Conservation (phyloP, 2,329 filamentous ascomycete species). For the Diaporthe nobilis region DNA sequence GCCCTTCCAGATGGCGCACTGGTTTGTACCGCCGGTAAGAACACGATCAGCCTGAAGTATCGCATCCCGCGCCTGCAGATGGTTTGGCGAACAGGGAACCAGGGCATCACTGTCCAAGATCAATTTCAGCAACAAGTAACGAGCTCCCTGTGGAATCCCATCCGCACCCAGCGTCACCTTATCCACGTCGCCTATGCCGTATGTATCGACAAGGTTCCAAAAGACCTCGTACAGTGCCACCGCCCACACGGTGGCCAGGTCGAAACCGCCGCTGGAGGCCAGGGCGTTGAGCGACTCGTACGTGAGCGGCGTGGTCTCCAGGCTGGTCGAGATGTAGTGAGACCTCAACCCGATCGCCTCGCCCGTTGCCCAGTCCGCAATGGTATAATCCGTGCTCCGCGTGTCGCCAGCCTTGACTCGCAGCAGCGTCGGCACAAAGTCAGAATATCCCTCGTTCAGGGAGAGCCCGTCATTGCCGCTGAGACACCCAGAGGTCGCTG, state of each 20-base stretch:
- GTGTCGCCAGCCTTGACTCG: not conserved
- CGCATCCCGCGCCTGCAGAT: not conserved
- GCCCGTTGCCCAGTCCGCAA: not conserved
- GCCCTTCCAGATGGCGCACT: conserved; percentile 14
- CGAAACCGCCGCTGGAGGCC: not conserved
- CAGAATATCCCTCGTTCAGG: not conserved
- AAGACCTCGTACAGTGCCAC: not conserved
- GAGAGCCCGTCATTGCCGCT: not conserved
- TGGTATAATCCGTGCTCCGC: not conserved
- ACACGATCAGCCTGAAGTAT: not conserved
- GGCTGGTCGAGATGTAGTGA: conserved; percentile 1
- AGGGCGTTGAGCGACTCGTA: conserved; percentile 3
- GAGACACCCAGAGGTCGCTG: not conserved
- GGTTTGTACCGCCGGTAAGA: not conserved
- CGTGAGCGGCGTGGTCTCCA: not conserved
- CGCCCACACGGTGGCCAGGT: conserved; percentile 11
- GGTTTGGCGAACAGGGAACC: not conserved
- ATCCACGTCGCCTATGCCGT: not conserved
- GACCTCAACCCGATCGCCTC: not conserved
- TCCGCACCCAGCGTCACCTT: not conserved
- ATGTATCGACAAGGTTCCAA: not conserved
- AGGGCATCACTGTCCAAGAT: not conserved
- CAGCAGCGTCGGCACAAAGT: conserved; percentile 1
- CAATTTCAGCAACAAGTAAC: not conserved
- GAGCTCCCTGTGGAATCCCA: not conserved